Percentiles rank a stretch among this genome's conserved stretches.
Evolutionary conservation across 345 rosid genomes (phyloP).

Genomic region (Populus ilicifolia): DNA sequence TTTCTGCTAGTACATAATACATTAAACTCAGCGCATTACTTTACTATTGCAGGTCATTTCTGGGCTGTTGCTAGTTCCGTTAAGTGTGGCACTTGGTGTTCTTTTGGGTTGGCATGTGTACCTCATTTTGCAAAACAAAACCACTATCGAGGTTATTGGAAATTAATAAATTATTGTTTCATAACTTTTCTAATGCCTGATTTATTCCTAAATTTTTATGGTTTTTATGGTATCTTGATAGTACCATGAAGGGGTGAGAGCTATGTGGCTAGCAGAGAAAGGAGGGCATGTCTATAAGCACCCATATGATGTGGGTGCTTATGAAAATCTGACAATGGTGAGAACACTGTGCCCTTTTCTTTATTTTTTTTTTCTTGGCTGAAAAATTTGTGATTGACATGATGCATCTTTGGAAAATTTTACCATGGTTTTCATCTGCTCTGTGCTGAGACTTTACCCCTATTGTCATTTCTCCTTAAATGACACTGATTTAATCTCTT

Average conservation of each 20-base stretch:
- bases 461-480: background rate
- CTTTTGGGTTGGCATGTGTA: slow-evolving; percentile 88
- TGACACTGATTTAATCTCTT: background rate
- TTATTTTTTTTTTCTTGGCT: background rate
- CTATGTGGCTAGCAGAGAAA: slow-evolving; percentile 92
- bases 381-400: background rate
- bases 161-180: background rate
- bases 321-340: slow-evolving; percentile 66
- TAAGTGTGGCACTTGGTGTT: slow-evolving; percentile 57
- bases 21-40: slow-evolving; percentile 5
- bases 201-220: background rate
- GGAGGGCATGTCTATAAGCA: slow-evolving; percentile 76
- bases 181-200: background rate
- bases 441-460: background rate
- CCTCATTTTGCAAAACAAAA: slow-evolving; percentile 79
- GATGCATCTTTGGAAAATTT: background rate
- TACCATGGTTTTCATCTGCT: background rate
- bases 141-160: slow-evolving; percentile 72
- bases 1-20: slow-evolving; percentile 7
- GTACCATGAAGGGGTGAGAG: slow-evolving; percentile 95
- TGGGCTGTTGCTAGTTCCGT: slow-evolving; percentile 59
- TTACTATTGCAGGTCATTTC: slow-evolving; percentile 58
- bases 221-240: slow-evolving; percentile 27
- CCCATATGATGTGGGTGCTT: slow-evolving; percentile 76
- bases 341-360: slow-evolving; percentile 1